phyloP scores from a whole-genome alignment of 108 stramenopile genomes.

The Pseudonitzschia multistriata region DNA sequence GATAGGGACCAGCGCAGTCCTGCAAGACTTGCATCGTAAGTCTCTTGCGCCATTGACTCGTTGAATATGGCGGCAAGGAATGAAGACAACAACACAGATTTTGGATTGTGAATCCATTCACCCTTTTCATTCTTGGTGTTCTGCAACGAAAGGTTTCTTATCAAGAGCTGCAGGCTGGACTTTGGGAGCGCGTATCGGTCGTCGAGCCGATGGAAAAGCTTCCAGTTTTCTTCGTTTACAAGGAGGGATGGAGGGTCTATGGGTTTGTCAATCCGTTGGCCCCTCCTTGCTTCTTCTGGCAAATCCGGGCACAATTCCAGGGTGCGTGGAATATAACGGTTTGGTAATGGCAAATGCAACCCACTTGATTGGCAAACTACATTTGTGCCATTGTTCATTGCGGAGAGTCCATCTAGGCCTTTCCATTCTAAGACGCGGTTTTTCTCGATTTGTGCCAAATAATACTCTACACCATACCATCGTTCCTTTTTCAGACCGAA shows the following conservation, averaged over 20 bases:
- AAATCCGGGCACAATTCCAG: slow-evolving; percentile 70
- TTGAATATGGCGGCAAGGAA: slow-evolving; percentile 62
- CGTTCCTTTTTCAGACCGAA: slow-evolving; percentile 56
- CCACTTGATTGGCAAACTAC: slow-evolving; percentile 2
- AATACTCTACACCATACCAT: slow-evolving; percentile 83
- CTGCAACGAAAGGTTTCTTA: slow-evolving; percentile 58
- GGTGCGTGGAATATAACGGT: slow-evolving; percentile 73
- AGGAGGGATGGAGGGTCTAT: slow-evolving; percentile 73
- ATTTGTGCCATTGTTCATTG: not conserved
- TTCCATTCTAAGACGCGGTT: slow-evolving; percentile 40
- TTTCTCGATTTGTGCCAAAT: slow-evolving; percentile 44
- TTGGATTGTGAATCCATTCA: slow-evolving; percentile 56
- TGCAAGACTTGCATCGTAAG: slow-evolving; percentile 81
- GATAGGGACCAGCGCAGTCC: slow-evolving; percentile 69
- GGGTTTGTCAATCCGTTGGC: slow-evolving; percentile 69
- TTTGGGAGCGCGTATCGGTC: slow-evolving; percentile 85
- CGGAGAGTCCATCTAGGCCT: not conserved
- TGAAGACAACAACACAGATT: slow-evolving; percentile 45
- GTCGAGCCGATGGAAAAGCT: slow-evolving; percentile 85
- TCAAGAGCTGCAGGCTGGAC: slow-evolving; percentile 53
- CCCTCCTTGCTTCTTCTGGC: slow-evolving; percentile 63
- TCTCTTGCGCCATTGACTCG: slow-evolving; percentile 73
- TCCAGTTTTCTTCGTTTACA: slow-evolving; percentile 49
- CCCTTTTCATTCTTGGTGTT: slow-evolving; percentile 27
- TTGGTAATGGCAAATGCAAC: slow-evolving; percentile 61